Base-by-base conservation (phyloP, 75 land plant species). In the Pinus albicaulis region DNA sequence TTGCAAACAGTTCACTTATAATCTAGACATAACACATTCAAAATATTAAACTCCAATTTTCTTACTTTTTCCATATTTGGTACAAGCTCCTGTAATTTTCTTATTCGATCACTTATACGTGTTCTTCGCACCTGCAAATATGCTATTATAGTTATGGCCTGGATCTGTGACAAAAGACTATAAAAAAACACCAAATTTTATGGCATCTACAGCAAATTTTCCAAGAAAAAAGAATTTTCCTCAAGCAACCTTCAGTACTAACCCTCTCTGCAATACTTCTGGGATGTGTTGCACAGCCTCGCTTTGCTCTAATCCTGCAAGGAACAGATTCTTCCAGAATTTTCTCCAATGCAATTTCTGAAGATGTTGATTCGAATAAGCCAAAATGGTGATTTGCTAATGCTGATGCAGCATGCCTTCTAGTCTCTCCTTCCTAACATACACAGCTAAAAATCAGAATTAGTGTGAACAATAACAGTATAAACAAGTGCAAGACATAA, bases 241-340 rank as follows among this genome's bases (percentile, higher is more conserved):
- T 10, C 8, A 48, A 48, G 53, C 53, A 48, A 48, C 53, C 53
- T 48, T 48, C 53, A 48, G 53, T 31, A 74, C 74, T 69, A 72
- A 93, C 96, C 87, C 96, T 81, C 64, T 93, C 96, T 44, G 96
- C 96, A 71, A 93, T 93, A 79, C 96, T 93, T 76, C 96, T 79
- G 1, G 96, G 96, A 83, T 93, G 96, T 74, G 96, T 93, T 23
- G 96, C 96, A 76, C 95, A 93, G 38, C 96, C 96, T 48, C 96
- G 80, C 84, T 93, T 93, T 57, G 96, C 96, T 65, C 96, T 75
- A 56, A 90, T 77, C 69, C 82, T 85, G 73, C 96, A 93, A 57
- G 96, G 93, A 53, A 91, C 86, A 3, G 94, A 79, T 55, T 93
- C 96, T 65, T 85, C 90, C 23, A 91, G 61, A 6, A 88, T 74